A percentile compares a stretch with the other conserved stretches of the same genome.
Evolutionary conservation across 495 filamentous ascomycete genomes (phyloP).

Genomic region (Aspergillus cavernicola): DNA sequence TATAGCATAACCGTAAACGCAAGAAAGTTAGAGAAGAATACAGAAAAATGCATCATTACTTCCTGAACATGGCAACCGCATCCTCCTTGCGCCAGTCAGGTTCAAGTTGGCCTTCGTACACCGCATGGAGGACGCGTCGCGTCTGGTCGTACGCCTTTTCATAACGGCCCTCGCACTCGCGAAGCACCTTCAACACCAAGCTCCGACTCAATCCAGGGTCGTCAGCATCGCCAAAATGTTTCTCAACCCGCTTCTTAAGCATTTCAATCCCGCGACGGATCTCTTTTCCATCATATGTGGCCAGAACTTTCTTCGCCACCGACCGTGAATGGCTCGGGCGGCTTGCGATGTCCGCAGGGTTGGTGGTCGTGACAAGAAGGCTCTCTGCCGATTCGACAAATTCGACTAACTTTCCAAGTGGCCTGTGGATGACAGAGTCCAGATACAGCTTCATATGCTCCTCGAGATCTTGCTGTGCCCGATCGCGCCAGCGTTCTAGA

Average conservation of each 20-base stretch:
- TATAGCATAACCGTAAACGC: slow-evolving; percentile 6
- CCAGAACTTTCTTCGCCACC: slow-evolving; percentile 79
- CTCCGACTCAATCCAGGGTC: slow-evolving; percentile 63
- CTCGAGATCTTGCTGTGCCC: slow-evolving; percentile 71
- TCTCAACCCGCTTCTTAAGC: slow-evolving; percentile 85
- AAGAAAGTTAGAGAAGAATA: slow-evolving; percentile 8
- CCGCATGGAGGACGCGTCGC: slow-evolving; percentile 55
- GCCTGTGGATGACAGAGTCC: slow-evolving; percentile 80
- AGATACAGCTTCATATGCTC: slow-evolving; percentile 88
- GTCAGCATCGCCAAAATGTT: slow-evolving; percentile 89
- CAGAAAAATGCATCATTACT: slow-evolving; percentile 22
- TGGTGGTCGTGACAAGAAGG: slow-evolving; percentile 48
- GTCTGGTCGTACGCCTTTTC: slow-evolving; percentile 67
- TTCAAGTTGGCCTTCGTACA: slow-evolving; percentile 63
- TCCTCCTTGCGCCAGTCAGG: slow-evolving; percentile 60
- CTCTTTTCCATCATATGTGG: slow-evolving; percentile 75
- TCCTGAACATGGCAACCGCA: slow-evolving; percentile 50
- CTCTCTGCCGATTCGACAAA: slow-evolving; percentile 81
- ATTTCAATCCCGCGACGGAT: slow-evolving; percentile 79
- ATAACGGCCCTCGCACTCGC: slow-evolving; percentile 77
- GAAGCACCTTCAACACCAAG: slow-evolving; percentile 73
- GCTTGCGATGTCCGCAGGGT: slow-evolving; percentile 54
- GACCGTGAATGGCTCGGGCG: slow-evolving; percentile 75
- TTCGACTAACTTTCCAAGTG: slow-evolving; percentile 84
- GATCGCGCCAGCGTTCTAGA: slow-evolving; percentile 73